phyloP scores from a whole-genome alignment of 2,329 filamentous ascomycete genomes.

The Clonostachys sp. region DNA sequence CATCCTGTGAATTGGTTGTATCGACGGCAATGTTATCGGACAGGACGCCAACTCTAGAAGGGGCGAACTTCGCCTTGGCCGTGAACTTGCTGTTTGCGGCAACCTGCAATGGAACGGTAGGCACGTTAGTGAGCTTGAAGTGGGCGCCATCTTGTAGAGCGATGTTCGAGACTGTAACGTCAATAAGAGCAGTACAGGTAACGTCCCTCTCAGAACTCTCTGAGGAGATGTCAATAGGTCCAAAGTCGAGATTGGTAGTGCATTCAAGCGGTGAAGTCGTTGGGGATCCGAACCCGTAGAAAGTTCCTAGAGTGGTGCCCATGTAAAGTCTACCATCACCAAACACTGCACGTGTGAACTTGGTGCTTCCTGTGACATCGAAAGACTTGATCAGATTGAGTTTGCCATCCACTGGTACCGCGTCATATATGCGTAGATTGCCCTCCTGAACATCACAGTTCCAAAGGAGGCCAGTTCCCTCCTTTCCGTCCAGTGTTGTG shows the following conservation, averaged over 20 bases:
- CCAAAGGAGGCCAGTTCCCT: constrained; percentile 53
- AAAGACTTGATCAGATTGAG: constrained; percentile 45
- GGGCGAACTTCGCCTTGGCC: constrained; percentile 38
- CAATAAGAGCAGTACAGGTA: constrained; percentile 42
- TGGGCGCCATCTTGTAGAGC: constrained; percentile 22
- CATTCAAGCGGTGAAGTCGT: constrained; percentile 50
- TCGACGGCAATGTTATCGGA: constrained; percentile 41
- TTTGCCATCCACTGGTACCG: constrained; percentile 38
- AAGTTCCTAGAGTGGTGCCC: constrained; percentile 41
- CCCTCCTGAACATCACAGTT: constrained; percentile 48
- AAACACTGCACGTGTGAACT: constrained; percentile 54
- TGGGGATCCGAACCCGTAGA: constrained; percentile 53
- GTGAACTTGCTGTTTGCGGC: constrained; percentile 30
- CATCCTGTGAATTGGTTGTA: constrained; percentile 37
- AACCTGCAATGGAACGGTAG: constrained; percentile 21
- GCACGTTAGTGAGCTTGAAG: constrained; percentile 26
- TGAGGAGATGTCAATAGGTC: constrained; percentile 32
- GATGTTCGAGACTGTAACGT: constrained; percentile 32
- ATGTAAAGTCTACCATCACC: constrained; percentile 51
- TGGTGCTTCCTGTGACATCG: constrained; percentile 44
- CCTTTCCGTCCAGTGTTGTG: constrained; percentile 46
- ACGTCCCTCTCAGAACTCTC: constrained; percentile 20
- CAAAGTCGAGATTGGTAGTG: constrained; percentile 41
- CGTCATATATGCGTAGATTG: constrained; percentile 47
- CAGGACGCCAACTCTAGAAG: constrained; percentile 38